Percentiles rank a stretch among this genome's conserved stretches.
phyloP scores from a whole-genome alignment of 73 alveolate genomes.

The Symbiodinium pilosum region DNA sequence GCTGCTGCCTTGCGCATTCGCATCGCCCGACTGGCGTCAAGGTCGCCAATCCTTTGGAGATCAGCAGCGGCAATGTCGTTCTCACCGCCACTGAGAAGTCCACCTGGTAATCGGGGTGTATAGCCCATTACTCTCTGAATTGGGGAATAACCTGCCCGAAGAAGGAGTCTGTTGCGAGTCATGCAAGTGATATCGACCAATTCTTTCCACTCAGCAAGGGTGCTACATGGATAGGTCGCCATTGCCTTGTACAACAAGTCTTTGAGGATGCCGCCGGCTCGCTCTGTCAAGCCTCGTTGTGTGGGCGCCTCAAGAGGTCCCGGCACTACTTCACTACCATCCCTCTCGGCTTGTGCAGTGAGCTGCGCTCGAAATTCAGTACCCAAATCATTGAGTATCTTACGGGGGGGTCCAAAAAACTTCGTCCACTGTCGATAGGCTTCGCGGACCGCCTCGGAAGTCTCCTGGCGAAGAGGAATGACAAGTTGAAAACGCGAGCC shows the following conservation, averaged over 20 bases:
- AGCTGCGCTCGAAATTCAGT: not conserved
- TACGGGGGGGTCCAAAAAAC: not conserved
- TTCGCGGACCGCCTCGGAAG: not conserved
- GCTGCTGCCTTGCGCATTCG: constrained; percentile 13
- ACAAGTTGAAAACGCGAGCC: not conserved
- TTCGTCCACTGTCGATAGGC: not conserved
- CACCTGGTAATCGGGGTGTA: not conserved
- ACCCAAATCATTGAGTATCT: not conserved
- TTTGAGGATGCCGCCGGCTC: not conserved
- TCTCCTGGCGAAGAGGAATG: not conserved
- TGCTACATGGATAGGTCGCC: not conserved
- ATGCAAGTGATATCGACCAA: not conserved
- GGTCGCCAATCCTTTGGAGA: not conserved
- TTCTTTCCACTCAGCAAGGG: not conserved
- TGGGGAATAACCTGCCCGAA: not conserved
- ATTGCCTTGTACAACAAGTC: not conserved
- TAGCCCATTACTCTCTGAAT: not conserved
- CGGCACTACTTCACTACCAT: not conserved
- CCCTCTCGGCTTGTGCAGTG: not conserved
- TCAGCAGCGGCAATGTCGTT: not conserved
- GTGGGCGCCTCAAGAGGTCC: not conserved
- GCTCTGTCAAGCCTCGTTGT: not conserved
- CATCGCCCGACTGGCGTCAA: not conserved
- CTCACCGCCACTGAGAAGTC: not conserved
- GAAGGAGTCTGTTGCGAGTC: not conserved